A percentile compares a stretch with the other conserved stretches of the same genome.
Evolutionary conservation across 179 eudicot genomes (phyloP).

Genomic region (Silene coronaria): DNA sequence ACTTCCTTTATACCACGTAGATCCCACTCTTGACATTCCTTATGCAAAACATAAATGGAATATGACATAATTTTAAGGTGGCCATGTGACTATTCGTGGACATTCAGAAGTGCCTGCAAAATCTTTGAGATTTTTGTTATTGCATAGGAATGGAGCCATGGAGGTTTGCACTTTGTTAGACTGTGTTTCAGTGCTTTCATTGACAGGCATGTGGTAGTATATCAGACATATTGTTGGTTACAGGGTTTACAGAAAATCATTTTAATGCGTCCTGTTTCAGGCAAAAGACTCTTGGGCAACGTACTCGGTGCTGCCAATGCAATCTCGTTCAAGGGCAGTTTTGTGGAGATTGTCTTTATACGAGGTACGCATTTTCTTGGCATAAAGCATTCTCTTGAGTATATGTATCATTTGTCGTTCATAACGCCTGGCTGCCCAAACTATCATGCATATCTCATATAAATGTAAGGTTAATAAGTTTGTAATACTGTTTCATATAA

Average conservation of each 20-base stretch:
- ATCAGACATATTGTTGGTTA: not conserved
- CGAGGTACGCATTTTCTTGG: slow-evolving; percentile 45
- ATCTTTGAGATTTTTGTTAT: not conserved
- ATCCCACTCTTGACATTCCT: not conserved
- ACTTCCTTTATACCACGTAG: not conserved
- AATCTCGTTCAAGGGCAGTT: slow-evolving; percentile 78
- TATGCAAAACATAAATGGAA: not conserved
- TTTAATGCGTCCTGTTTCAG: slow-evolving; percentile 37
- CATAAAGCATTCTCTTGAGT: not conserved
- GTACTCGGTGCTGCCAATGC: slow-evolving; percentile 73
- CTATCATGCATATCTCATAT: too few species aligned
- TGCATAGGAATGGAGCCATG: not conserved
- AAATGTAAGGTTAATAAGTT: too few species aligned
- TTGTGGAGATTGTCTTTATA: slow-evolving; percentile 91
- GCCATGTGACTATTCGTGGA: not conserved
- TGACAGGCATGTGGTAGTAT: not conserved
- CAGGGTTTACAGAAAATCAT: not conserved
- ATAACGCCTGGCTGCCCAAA: not conserved
- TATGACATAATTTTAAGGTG: not conserved
- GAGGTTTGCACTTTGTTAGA: not conserved
- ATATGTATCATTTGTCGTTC: not conserved
- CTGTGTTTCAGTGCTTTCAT: not conserved
- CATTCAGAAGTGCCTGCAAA: not conserved
- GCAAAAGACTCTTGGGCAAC: slow-evolving; percentile 91
- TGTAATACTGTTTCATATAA: too few species aligned